These are phyloP conservation scores for Fusarium solani-melongenae DNA, from an alignment of 2,329 filamentous ascomycete genomes.

Conservation along the genomic window DNA sequence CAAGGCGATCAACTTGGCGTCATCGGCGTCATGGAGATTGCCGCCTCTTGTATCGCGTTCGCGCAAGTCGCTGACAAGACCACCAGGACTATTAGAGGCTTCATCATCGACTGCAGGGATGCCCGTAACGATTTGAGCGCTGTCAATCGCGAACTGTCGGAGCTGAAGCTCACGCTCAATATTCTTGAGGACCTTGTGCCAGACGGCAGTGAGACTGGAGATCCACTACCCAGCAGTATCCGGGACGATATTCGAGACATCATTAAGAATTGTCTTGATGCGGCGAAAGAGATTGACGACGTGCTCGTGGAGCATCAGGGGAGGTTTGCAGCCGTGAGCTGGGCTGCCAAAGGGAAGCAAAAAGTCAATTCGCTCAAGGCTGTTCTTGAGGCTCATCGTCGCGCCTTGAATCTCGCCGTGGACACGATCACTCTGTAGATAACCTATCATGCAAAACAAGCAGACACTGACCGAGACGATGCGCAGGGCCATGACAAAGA, in stretches of 20 bases:
- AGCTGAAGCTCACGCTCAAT: not conserved
- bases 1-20: not conserved
- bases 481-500: not conserved
- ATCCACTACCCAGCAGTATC: not conserved
- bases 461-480: no score
- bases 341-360: not conserved
- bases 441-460: no score
- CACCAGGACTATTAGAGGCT: not conserved
- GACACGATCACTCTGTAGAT: conserved; percentile 13
- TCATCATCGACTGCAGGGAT: not conserved
- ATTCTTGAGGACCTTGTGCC: not conserved
- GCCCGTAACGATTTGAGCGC: not conserved
- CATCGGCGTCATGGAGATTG: not conserved
- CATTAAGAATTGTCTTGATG: not conserved
- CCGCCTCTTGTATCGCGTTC: conserved; percentile 8
- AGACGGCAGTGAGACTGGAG: not conserved
- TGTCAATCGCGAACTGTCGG: not conserved
- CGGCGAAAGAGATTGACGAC: not conserved
- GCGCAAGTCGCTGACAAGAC: conserved; percentile 5
- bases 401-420: not conserved
- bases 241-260: not conserved
- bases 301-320: not conserved
- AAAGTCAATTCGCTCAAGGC: not conserved
- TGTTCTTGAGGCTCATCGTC: not conserved
- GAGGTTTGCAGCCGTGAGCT: not conserved